Conservation (phyloP, 768 basidiomycete genomes). For the Auriscalpium microsporum region DNA sequence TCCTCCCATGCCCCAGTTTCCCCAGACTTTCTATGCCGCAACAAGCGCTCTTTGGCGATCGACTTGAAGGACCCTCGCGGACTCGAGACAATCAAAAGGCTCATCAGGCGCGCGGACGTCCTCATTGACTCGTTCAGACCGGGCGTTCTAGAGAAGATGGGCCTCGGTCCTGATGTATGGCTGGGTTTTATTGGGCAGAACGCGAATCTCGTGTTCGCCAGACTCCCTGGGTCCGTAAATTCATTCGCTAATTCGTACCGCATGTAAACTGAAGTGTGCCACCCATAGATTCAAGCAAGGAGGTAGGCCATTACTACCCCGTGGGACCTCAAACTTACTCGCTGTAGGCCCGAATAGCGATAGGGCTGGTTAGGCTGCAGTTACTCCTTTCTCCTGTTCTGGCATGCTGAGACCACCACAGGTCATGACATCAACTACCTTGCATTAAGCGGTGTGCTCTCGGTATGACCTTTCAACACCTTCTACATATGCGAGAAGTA, state of each 20-base stretch:
- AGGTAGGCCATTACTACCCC: background rate
- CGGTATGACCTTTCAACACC: slow-evolving; percentile 34
- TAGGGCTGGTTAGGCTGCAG: slow-evolving; percentile 55
- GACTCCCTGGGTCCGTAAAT: slow-evolving; percentile 56
- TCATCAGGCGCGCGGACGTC: slow-evolving; percentile 65
- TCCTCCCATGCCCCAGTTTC: background rate
- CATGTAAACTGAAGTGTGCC: too few relatives aligned
- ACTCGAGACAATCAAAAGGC: slow-evolving; percentile 40
- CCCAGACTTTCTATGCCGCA: slow-evolving; percentile 51
- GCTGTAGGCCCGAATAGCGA: slow-evolving; percentile 53
- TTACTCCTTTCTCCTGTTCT: background rate
- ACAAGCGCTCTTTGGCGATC: slow-evolving; percentile 69
- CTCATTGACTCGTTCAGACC: slow-evolving; percentile 80
- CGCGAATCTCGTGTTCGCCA: slow-evolving; percentile 59
- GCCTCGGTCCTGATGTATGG: slow-evolving; percentile 70
- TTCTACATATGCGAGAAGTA: background rate
- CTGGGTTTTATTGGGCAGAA: slow-evolving; percentile 46
- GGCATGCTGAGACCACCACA: slow-evolving; percentile 13
- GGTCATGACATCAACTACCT: slow-evolving; percentile 86
- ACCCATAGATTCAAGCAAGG: too few relatives aligned
- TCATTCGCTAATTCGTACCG: too few relatives aligned
- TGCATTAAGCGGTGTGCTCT: slow-evolving; percentile 66
- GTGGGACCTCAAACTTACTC: background rate
- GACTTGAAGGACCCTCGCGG: slow-evolving; percentile 59
- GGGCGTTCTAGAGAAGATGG: slow-evolving; percentile 71